phyloP scores from a whole-genome alignment of 805 yeast species.

The Pichia sporocuriosa region DNA sequence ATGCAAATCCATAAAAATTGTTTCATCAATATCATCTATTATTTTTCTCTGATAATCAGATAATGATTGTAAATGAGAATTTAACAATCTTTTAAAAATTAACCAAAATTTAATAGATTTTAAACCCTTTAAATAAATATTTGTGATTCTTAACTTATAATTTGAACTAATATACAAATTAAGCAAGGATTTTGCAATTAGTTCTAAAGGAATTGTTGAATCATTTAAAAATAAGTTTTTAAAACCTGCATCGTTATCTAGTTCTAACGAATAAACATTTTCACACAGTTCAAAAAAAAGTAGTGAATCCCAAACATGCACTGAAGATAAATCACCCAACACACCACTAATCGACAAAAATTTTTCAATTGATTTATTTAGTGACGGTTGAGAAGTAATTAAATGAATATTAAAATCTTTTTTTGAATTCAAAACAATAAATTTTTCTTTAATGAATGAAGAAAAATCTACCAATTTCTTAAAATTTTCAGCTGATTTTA shows the following conservation, averaged over 20 bases:
- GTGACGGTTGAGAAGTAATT: constrained; percentile 4
- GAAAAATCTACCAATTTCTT: no score
- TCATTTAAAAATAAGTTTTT: constrained; percentile 3
- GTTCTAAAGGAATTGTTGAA: constrained; percentile 40
- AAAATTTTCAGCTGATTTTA: not conserved
- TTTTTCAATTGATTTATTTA: constrained; percentile 14
- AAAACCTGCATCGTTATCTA: constrained; percentile 18
- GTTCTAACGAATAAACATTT: constrained; percentile 37
- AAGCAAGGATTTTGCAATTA: constrained; percentile 44
- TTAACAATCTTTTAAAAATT: constrained; percentile 29
- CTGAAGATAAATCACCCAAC: constrained; percentile 20
- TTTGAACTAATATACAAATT: constrained; percentile 36
- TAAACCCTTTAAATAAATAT: constrained; percentile 54
- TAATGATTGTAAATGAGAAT: constrained; percentile 26
- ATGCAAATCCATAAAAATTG: constrained; percentile 28
- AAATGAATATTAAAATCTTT: constrained; percentile 6
- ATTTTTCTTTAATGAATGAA: no score
- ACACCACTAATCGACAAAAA: constrained; percentile 21
- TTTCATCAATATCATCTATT: constrained; percentile 29
- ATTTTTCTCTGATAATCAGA: constrained; percentile 30
- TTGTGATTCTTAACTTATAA: constrained; percentile 42
- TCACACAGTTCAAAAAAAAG: constrained; percentile 35
- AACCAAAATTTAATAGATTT: constrained; percentile 44
- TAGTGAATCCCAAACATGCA: constrained; percentile 9
- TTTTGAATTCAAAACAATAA: no score